phyloP scores from a whole-genome alignment of 306 rosid genomes.

The Sicyos edulis region DNA sequence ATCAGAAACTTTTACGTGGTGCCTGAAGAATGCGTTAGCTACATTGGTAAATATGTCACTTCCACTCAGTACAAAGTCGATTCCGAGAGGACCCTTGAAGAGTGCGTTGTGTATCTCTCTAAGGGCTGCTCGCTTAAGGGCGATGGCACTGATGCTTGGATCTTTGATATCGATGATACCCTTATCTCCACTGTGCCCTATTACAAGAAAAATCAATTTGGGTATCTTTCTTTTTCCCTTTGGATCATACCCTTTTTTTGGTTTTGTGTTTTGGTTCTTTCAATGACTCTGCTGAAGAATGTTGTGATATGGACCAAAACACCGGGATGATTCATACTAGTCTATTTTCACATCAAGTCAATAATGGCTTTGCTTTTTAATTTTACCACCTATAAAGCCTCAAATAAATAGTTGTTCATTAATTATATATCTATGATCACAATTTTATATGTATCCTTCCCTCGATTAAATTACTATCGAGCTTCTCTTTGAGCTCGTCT shows the following conservation, averaged over 20 bases:
- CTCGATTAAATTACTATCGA: too few relatives aligned
- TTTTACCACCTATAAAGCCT: too few relatives aligned
- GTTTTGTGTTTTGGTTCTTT: background rate
- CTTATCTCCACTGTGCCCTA: slow-evolving; percentile 51
- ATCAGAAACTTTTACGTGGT: slow-evolving; percentile 48
- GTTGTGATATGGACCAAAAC: too few relatives aligned
- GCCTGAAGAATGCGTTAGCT: slow-evolving; percentile 49
- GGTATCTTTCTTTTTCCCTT: slow-evolving; percentile 28
- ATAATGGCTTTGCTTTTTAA: too few relatives aligned
- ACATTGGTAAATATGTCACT: slow-evolving; percentile 40
- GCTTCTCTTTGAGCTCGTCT: too few relatives aligned
- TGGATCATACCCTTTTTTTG: background rate
- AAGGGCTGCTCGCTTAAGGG: slow-evolving; percentile 43
- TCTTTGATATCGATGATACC: slow-evolving; percentile 67
- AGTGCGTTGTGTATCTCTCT: slow-evolving; percentile 41
- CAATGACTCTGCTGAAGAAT: too few relatives aligned
- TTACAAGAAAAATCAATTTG: slow-evolving; percentile 39
- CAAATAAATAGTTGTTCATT: too few relatives aligned
- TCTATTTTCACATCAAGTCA: too few relatives aligned
- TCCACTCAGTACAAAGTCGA: slow-evolving; percentile 53
- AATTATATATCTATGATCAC: too few relatives aligned
- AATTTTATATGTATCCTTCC: too few relatives aligned
- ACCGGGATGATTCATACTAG: too few relatives aligned
- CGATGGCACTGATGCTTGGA: slow-evolving; percentile 61
- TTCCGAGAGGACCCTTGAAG: slow-evolving; percentile 38